Conservation (phyloP, 108 stramenopile genomes). For the Fistulifera solaris region DNA sequence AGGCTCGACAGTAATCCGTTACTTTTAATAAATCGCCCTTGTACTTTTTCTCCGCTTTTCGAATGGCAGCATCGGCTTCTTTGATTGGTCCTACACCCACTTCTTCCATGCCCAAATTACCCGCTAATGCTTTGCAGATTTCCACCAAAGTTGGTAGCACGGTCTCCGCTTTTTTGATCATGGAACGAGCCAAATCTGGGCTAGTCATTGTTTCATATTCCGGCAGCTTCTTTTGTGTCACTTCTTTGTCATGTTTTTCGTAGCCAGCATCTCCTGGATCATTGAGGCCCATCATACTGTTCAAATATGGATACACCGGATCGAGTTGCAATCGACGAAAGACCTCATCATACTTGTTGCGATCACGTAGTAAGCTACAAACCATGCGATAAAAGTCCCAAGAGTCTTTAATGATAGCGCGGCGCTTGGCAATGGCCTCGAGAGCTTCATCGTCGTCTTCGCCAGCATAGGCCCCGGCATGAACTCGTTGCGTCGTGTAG, state of each 20-base stretch:
- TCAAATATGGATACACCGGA: slow-evolving; percentile 76
- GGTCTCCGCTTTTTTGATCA: slow-evolving; percentile 51
- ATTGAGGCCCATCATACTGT: slow-evolving; percentile 72
- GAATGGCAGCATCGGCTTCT: slow-evolving; percentile 58
- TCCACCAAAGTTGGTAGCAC: slow-evolving; percentile 65
- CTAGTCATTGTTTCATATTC: slow-evolving; percentile 52
- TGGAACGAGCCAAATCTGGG: slow-evolving; percentile 42
- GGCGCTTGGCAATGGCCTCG: slow-evolving; percentile 77
- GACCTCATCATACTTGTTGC: slow-evolving; percentile 75
- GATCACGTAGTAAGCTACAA: slow-evolving; percentile 62
- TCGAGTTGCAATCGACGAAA: slow-evolving; percentile 70
- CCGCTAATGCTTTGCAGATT: slow-evolving; percentile 81
- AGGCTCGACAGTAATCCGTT: slow-evolving; percentile 73
- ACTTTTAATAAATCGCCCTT: slow-evolving; percentile 75
- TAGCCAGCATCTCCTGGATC: slow-evolving; percentile 68
- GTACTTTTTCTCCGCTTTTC: slow-evolving; percentile 80
- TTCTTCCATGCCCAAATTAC: slow-evolving; percentile 75
- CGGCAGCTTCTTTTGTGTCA: slow-evolving; percentile 50
- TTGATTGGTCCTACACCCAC: slow-evolving; percentile 78
- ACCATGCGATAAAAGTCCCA: slow-evolving; percentile 87
- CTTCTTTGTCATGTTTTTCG: slow-evolving; percentile 54
- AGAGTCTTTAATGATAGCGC: slow-evolving; percentile 81
- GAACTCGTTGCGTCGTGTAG: slow-evolving; percentile 48
- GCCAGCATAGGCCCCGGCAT: slow-evolving; percentile 15
- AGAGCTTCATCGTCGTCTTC: slow-evolving; percentile 57